Base-by-base conservation (phyloP, 768 basidiomycete genomes). In the Tylopilus subfusipes region DNA sequence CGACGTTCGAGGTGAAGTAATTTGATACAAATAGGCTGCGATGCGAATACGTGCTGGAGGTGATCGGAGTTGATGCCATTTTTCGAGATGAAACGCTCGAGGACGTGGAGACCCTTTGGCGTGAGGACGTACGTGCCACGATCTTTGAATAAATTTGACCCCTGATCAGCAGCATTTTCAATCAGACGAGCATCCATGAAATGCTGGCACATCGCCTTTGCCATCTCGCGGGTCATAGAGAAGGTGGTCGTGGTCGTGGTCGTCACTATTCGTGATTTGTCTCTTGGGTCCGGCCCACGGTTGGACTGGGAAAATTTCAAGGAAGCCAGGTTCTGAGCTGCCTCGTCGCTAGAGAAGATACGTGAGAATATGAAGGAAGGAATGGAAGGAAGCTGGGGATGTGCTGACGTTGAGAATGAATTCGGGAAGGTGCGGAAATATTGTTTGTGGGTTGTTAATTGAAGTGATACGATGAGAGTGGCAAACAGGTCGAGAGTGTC, bases 171-270 rank as follows among this genome's bases (percentile, higher is more conserved):
- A 16, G 93, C 96, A 69, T 98, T 98, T 74, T 98, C 95, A 60
- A 98, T 94, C 58, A 98, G 80, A 60, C 94, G 91, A 54, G 97
- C 94, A 62, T 98, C 97, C 93, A 99, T 97, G 69, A 98, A 98
- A 70, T 98, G 94, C 74, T 99, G 97, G 75, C 93, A 91, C 88
- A 99, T 98, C 31, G 93, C 93, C 76, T 98, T 98, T 59, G 97
- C 97, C 91, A 99, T 98, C 42, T 99, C 97, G 63, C 97, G 88
- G 62, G 93, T 93, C 97, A 99, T 98, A 57, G 93, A 93, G 77
- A 99, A 99, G 31, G 97, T 99, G 40, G 97, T 99, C 6, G 97
- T 98, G 7, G 97, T 99, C 0, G 97, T 99, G 1, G 97, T 99
- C 66, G 97, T 99, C 69, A 99, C 90, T 73, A 99, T 93, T 68